Evolutionary conservation across 2,329 filamentous ascomycete genomes (phyloP).

Genomic region (Rhynchosporium graminicola): DNA sequence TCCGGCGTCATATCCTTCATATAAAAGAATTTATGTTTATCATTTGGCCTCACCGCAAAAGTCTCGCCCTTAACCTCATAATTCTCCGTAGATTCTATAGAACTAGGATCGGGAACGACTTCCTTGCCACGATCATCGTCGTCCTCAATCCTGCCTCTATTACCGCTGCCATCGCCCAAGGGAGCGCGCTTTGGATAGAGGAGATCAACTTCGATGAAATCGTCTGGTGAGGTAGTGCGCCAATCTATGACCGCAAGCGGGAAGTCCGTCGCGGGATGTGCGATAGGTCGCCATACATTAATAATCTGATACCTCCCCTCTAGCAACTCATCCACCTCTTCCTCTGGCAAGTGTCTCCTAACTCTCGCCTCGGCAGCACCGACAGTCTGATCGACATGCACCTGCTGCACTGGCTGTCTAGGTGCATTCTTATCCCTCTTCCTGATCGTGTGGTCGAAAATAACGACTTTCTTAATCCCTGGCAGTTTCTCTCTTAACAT

Average conservation of each 20-base stretch:
- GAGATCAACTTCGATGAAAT: constrained; percentile 73
- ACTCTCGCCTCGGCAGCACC: constrained; percentile 67
- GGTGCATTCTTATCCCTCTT: constrained; percentile 55
- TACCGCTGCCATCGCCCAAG: neutral
- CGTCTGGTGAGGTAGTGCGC: constrained; percentile 55
- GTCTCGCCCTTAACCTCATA: constrained; percentile 67
- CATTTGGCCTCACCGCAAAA: constrained; percentile 57
- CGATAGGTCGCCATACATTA: constrained; percentile 71
- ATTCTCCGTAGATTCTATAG: constrained; percentile 52
- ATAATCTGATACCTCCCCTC: constrained; percentile 73
- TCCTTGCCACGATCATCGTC: constrained; percentile 50
- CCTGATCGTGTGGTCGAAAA: constrained; percentile 87
- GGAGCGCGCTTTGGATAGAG: constrained; percentile 59
- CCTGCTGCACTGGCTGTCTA: constrained; percentile 67
- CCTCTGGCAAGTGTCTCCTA: constrained; percentile 57
- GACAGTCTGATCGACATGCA: constrained; percentile 81
- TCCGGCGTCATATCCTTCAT: constrained; percentile 62
- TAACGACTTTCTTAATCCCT: constrained; percentile 60
- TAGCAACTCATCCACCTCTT: constrained; percentile 65
- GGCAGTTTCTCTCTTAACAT: constrained; percentile 66
- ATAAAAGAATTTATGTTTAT: constrained; percentile 63
- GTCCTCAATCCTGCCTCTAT: constrained; percentile 49
- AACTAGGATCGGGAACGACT: constrained; percentile 50
- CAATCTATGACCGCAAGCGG: constrained; percentile 61
- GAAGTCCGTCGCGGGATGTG: constrained; percentile 55